Evolutionary conservation across 176 grass and related monocot genomes (phyloP).

Genomic region (Luzula sylvatica): DNA sequence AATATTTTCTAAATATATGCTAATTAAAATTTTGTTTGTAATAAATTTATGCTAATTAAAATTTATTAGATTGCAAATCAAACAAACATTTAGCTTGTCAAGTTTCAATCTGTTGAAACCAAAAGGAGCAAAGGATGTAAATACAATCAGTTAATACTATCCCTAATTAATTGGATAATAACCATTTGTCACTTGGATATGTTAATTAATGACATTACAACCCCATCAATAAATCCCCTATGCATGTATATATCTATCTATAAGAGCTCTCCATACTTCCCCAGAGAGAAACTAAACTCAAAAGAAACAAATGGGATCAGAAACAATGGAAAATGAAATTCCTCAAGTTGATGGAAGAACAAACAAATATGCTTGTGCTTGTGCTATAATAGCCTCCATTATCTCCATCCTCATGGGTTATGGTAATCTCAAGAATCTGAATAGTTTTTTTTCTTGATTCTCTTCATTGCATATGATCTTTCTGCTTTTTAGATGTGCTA

Average conservation of each 20-base stretch:
- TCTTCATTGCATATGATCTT: background rate
- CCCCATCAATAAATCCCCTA: background rate
- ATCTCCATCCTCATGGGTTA: conserved; percentile 85
- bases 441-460: background rate
- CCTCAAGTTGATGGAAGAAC: conserved; percentile 3
- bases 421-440: conserved; percentile 22
- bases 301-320: conserved; percentile 7
- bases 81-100: too few species aligned
- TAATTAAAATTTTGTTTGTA: too few species aligned
- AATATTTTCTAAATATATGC: too few species aligned
- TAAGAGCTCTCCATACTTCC: background rate
- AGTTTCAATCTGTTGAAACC: too few species aligned
- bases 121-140: too few species aligned
- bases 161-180: too few species aligned
- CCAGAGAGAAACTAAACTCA: background rate
- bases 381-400: conserved; percentile 58
- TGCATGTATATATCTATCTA: conserved; percentile 11
- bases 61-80: too few species aligned
- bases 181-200: too few species aligned
- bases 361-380: conserved; percentile 61
- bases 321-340: background rate
- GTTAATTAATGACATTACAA: too few species aligned
- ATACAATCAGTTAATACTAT: too few species aligned
- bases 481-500: background rate
- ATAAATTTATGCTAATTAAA: too few species aligned